A percentile compares a stretch with the other conserved stretches of the same genome.
These are phyloP conservation scores for Nymphaea colorata DNA, from an alignment of 164 flowering plant genomes.

Conservation along the genomic window DNA sequence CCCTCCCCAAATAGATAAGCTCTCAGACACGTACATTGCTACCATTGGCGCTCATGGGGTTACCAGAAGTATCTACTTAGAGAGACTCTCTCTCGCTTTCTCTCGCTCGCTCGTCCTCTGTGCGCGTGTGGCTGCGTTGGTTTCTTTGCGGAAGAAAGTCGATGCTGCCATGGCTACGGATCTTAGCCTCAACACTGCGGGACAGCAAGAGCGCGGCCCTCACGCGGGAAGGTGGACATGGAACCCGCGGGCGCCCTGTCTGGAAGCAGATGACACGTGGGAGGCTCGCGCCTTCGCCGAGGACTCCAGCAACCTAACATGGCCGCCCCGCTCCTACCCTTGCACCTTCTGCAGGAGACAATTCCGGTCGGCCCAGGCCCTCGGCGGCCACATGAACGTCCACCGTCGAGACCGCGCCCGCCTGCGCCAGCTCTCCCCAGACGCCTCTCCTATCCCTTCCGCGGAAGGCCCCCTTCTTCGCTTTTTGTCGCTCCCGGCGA, in stretches of 20 bases:
- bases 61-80: no score
- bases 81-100: not conserved
- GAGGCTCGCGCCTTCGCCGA: slow-evolving; percentile 66
- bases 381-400: slow-evolving; percentile 88
- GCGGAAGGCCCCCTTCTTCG: slow-evolving; percentile 2
- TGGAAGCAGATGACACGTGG: slow-evolving; percentile 63
- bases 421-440: slow-evolving; percentile 32
- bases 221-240: not conserved
- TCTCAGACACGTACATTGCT: not conserved
- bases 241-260: not conserved
- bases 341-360: slow-evolving; percentile 72
- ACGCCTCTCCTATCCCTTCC: slow-evolving; percentile 4
- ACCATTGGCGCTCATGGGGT: no score
- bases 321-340: slow-evolving; percentile 82
- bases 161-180: not conserved
- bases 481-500: slow-evolving; percentile 23
- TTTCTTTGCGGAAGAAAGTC: not conserved
- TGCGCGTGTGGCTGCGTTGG: not conserved
- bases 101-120: not conserved
- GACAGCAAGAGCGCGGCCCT: not conserved
- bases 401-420: slow-evolving; percentile 82
- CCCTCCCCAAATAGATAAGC: not conserved
- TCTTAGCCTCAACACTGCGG: not conserved
- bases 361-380: slow-evolving; percentile 80
- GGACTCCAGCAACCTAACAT: slow-evolving; percentile 41